Conservation (phyloP, 2,329 filamentous ascomycete genomes). For the Lojkania enalia region DNA sequence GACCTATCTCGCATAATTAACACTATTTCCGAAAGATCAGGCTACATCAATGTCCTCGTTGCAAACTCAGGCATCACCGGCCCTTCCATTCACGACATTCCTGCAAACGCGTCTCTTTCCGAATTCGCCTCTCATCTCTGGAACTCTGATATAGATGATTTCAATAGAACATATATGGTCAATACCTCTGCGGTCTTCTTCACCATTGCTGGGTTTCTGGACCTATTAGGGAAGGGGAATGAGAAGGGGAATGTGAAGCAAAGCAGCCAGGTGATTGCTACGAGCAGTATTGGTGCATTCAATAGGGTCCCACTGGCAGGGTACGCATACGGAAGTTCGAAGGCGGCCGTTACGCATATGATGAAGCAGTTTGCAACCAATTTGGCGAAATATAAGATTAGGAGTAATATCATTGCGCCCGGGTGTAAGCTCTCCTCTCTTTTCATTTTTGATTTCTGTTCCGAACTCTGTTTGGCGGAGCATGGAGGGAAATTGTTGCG, state of each 20-base stretch:
- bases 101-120: constrained; percentile 3
- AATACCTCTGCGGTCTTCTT: constrained; percentile 48
- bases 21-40: constrained; percentile 9
- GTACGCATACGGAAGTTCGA: constrained; percentile 37
- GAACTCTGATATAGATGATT: constrained; percentile 35
- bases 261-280: constrained; percentile 26
- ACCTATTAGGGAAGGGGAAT: constrained; percentile 49
- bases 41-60: constrained; percentile 28
- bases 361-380: constrained; percentile 54
- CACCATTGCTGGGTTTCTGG: constrained; percentile 47
- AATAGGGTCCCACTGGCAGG: constrained; percentile 15
- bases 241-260: constrained; percentile 12
- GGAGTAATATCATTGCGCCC: constrained; percentile 55
- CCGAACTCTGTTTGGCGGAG: not conserved
- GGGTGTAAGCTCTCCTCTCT: constrained; percentile 30
- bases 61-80: constrained; percentile 27
- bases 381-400: constrained; percentile 48
- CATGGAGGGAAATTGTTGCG: not conserved
- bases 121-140: constrained; percentile 24
- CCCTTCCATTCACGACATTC: constrained; percentile 9
- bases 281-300: constrained; percentile 23
- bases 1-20: constrained; percentile 14
- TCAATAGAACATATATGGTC: constrained; percentile 46
- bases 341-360: constrained; percentile 53
- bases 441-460: not conserved